phyloP scores from a whole-genome alignment of 2,329 filamentous ascomycete genomes.

The Coniochaeta sp. region DNA sequence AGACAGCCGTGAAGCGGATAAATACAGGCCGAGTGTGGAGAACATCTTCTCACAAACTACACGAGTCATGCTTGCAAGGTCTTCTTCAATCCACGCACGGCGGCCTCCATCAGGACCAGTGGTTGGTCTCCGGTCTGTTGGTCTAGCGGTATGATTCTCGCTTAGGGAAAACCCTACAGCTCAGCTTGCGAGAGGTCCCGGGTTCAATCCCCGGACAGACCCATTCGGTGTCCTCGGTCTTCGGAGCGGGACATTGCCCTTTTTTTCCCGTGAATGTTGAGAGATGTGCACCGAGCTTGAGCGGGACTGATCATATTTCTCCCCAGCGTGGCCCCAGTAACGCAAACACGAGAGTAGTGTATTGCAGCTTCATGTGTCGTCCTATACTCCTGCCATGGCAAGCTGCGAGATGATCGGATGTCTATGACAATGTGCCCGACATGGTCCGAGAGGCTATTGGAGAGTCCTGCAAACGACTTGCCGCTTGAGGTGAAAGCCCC shows the following conservation, averaged over 20 bases:
- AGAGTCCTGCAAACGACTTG: too few species aligned
- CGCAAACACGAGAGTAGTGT: too few species aligned
- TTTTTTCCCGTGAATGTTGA: not conserved
- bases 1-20: too few species aligned
- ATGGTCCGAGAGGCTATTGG: too few species aligned
- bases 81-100: not conserved
- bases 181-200: not conserved
- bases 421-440: too few species aligned
- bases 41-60: not conserved
- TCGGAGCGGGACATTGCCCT: not conserved
- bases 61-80: not conserved
- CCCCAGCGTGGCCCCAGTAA: too few species aligned
- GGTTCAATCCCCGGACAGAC: conserved; percentile 2
- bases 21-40: too few species aligned
- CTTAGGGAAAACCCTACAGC: conserved; percentile 39
- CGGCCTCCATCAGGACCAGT: not conserved
- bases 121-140: conserved; percentile 16
- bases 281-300: not conserved
- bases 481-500: not conserved
- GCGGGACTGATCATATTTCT: too few species aligned
- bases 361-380: too few species aligned
- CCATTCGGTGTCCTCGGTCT: not conserved
- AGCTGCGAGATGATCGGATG: too few species aligned
- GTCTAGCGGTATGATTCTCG: conserved; percentile 61
- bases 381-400: too few species aligned